Percentiles rank a stretch among this genome's conserved stretches.
Evolutionary conservation across 2,329 filamentous ascomycete species (phyloP).

Genomic region (Hysterium pulicare): DNA sequence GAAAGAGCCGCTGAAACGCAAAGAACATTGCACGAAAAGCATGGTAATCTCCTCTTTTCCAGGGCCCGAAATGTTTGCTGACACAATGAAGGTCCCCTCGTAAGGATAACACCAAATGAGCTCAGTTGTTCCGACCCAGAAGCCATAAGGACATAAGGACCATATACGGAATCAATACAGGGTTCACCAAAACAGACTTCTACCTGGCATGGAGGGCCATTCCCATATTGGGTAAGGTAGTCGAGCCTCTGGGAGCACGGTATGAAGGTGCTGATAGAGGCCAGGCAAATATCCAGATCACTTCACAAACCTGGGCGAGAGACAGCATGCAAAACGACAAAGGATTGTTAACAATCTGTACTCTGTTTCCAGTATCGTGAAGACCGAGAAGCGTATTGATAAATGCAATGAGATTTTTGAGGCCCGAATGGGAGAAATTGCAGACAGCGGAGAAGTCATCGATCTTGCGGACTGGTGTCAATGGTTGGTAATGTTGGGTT

Average conservation of each 20-base stretch:
- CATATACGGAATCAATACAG: slow-evolving; percentile 8
- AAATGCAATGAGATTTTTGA: slow-evolving; percentile 1
- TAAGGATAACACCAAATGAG: slow-evolving; percentile 4
- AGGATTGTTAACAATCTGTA: slow-evolving; percentile 4
- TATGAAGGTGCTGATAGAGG: background rate
- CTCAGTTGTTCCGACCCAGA: background rate
- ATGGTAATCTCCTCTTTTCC: no score
- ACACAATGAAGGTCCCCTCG: no score
- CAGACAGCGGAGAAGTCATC: slow-evolving; percentile 1
- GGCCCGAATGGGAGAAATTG: slow-evolving; percentile 5
- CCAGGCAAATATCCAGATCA: slow-evolving; percentile 3
- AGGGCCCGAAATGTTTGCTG: no score
- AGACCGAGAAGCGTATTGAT: slow-evolving; percentile 7
- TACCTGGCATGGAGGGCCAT: slow-evolving; percentile 6
- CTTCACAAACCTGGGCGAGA: slow-evolving; percentile 1
- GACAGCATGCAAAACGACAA: slow-evolving; percentile 3
- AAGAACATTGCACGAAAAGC: background rate
- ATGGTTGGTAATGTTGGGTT: background rate
- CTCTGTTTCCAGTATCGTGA: slow-evolving; percentile 3
- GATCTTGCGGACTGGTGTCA: slow-evolving; percentile 4
- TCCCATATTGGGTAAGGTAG: background rate
- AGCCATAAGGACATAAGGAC: slow-evolving; percentile 4
- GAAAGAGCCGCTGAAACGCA: background rate
- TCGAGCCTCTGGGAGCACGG: background rate
- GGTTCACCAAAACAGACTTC: slow-evolving; percentile 5